Base-by-base conservation (phyloP, 768 basidiomycete genomes). In the Gloeopeniophorella convolvens region DNA sequence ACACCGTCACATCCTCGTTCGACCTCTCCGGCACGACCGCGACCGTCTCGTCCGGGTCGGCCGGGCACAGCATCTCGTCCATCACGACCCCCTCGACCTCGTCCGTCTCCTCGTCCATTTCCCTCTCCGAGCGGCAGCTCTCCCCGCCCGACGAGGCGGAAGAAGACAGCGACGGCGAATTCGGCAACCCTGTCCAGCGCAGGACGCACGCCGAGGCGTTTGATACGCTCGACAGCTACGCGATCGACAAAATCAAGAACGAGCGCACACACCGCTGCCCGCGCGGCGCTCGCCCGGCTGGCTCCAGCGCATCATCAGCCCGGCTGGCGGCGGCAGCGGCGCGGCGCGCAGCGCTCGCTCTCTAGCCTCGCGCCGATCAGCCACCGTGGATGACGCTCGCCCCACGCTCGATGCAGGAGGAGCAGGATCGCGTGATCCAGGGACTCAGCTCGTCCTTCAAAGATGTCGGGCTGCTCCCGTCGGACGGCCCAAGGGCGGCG, bases 401-500 rank as follows among this genome's bases (percentile, higher is more conserved):
- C 7, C 75, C 80, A 3, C 76, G 85, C 36, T 73, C 74, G 37
- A 76, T 78, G 62, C 78, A 80, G 49, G 87, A 89, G 61, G 78
- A 81, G 52, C 76, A 80, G 11, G 78, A 82, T 59, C 76, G 79
- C 42, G 79, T 83, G 23, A 79, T 88, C 45, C 76, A 78, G 48
- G 83, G 80, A 56, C 66, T 91, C 23, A 82, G 82, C 54, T 75
- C 76, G 52, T 87, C 85, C 3, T 90, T 91, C 70, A 80, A 81
- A 64, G 85, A 85, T 45, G 88, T 89, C 21, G 88, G 88, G 4
- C 63, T 91, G 13, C 64, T 90, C 15, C 86, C 87, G 15, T 75
- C 82, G n/a, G 59, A 48, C 54, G 58, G 36, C 42, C 58, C 4
- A 58, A 52, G 16, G 51, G 59, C 41, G 52, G 40, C 20, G 57